A percentile compares a stretch with the other conserved stretches of the same genome.
Conservation (phyloP, 2,329 filamentous ascomycete species). For the Neocatenulostroma microsporum region DNA sequence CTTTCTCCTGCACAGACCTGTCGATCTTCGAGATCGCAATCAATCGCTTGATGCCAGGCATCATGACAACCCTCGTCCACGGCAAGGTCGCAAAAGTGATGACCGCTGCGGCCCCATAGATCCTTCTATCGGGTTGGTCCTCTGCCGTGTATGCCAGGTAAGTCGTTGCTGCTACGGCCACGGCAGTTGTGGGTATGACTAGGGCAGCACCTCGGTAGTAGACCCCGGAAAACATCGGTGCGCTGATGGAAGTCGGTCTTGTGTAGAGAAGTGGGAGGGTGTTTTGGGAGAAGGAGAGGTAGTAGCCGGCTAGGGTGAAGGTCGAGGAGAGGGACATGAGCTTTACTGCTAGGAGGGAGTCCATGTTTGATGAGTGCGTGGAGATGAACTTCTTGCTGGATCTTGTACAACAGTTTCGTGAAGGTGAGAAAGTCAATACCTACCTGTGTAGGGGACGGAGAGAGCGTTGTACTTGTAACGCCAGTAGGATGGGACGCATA, state of each 20-base stretch:
- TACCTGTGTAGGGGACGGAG: no score
- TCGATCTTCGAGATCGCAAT: conserved; percentile 3
- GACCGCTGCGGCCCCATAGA: conserved; percentile 5
- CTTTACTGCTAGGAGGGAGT: conserved; percentile 12
- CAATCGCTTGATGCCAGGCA: conserved; percentile 12
- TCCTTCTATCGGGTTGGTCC: conserved; percentile 3
- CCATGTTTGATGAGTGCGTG: conserved; percentile 14
- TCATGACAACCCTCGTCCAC: conserved; percentile 12
- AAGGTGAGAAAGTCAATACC: no score
- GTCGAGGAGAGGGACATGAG: conserved; percentile 12
- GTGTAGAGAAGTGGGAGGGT: conserved; percentile 14
- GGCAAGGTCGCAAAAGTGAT: conserved; percentile 6
- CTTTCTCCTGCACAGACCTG: conserved; percentile 9
- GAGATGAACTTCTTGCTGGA: no score
- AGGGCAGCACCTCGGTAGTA: conserved; percentile 11
- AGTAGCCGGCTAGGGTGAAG: conserved; percentile 14
- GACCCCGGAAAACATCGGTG: conserved; percentile 11
- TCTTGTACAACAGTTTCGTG: no score
- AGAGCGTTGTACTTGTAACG: no score
- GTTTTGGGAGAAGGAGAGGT: conserved; percentile 12
- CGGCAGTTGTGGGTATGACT: conserved; percentile 8
- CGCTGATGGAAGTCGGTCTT: conserved; percentile 7
- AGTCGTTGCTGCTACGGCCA: conserved; percentile 7
- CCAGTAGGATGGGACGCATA: no score
- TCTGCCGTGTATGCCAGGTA: conserved; percentile 5